These are phyloP conservation scores for Penstemon eatonii DNA, from an alignment of 257 asterid species.

Conservation along the genomic window DNA sequence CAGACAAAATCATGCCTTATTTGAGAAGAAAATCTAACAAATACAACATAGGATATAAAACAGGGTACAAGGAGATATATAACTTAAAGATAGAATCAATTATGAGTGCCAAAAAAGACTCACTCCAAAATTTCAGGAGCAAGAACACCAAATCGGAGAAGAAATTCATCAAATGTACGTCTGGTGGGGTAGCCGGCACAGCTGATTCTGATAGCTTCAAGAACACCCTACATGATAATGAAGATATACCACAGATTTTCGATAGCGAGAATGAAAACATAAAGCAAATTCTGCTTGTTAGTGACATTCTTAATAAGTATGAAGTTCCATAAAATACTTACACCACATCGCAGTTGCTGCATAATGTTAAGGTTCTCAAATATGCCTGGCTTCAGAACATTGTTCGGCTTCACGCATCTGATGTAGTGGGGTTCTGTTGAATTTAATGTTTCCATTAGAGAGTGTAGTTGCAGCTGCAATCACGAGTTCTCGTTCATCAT, in stretches of 20 bases:
- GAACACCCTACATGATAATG: constrained; percentile 69
- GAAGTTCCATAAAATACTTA: constrained; percentile 51
- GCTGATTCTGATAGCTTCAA: constrained; percentile 97
- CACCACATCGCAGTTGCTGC: constrained; percentile 99
- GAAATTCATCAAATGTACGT: constrained; percentile 95
- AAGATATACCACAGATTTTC: constrained; percentile 12
- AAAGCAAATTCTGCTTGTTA: constrained; percentile 24
- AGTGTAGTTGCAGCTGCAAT: constrained; percentile 92
- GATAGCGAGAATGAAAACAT: constrained; percentile 5
- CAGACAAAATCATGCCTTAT: constrained; percentile 24
- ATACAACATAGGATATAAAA: constrained; percentile 9
- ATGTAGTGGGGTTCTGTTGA: constrained; percentile 98
- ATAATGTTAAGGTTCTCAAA: constrained; percentile 88
- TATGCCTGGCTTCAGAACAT: constrained; percentile 84
- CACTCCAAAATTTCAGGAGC: constrained; percentile 81
- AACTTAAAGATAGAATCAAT: constrained; percentile 15
- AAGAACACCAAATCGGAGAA: constrained; percentile 97
- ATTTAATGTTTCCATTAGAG: constrained; percentile 93
- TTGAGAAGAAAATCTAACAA: constrained; percentile 21
- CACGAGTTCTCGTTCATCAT: constrained; percentile 35
- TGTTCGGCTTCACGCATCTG: constrained; percentile 98
- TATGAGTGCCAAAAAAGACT: constrained; percentile 32
- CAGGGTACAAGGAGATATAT: constrained; percentile 18
- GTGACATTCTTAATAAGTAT: constrained; percentile 25
- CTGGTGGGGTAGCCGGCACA: constrained; percentile 99